phyloP scores from a whole-genome alignment of 148 eudicot genomes.

The Amaranthus cruentus region DNA sequence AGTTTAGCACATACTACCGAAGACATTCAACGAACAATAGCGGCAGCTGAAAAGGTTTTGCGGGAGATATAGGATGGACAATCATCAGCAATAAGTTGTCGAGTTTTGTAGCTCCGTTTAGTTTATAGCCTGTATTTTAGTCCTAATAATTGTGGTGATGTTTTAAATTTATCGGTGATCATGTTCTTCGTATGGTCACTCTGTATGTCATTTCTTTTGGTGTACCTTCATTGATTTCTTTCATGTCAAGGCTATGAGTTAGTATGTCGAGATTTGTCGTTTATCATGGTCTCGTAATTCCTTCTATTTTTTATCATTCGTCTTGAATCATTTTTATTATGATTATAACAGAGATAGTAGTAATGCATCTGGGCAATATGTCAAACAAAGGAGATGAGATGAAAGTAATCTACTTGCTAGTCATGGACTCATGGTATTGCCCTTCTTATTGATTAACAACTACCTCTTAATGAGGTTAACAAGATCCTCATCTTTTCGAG shows the following conservation, averaged over 20 bases:
- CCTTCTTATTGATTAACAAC: too few relatives aligned
- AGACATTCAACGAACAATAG: slow-evolving; percentile 73
- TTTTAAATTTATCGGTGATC: neutral
- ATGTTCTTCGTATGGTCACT: neutral
- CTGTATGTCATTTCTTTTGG: neutral
- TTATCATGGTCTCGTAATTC: too few relatives aligned
- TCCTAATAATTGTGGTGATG: slow-evolving; percentile 12
- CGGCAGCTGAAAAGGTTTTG: slow-evolving; percentile 85
- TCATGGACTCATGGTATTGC: too few relatives aligned
- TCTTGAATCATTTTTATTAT: too few relatives aligned
- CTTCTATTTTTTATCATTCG: too few relatives aligned
- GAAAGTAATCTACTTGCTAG: too few relatives aligned
- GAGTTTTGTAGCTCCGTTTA: slow-evolving; percentile 33
- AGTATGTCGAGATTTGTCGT: too few relatives aligned
- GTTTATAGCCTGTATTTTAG: slow-evolving; percentile 8
- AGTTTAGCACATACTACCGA: slow-evolving; percentile 70
- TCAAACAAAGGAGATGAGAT: too few relatives aligned
- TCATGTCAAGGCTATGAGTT: neutral
- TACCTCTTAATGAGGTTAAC: too few relatives aligned
- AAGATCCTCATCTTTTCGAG: too few relatives aligned
- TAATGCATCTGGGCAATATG: too few relatives aligned
- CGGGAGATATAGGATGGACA: slow-evolving; percentile 33
- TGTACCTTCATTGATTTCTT: neutral
- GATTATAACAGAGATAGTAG: too few relatives aligned
- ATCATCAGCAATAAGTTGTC: neutral